Evolutionary conservation across 1,284 basidiomycete genomes (phyloP), one percentile per base, ranked within the genome.

Genomic region (Mycosarcoma mackinlayi): DNA sequence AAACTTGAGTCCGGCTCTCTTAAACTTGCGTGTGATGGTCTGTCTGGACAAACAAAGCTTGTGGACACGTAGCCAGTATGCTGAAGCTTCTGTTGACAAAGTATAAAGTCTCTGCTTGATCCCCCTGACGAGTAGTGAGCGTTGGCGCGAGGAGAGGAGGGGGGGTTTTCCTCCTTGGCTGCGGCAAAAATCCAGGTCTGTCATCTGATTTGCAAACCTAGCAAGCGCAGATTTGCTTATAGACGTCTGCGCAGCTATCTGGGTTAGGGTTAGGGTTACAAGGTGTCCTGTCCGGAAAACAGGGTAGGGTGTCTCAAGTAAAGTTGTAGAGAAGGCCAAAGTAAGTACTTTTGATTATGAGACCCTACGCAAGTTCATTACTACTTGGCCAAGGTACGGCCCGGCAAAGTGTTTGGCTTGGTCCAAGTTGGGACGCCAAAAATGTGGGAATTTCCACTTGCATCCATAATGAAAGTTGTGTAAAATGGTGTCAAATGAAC

Each of bases 31-130:
- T 7, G 19, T 40, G 38, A 40, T 23, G 38, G 38, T 23, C 16
- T 40, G 19, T 40, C 38, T 40, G 38, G 38, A 40, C 38, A 40
- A 40, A 24, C 21, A 14, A 40, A 40, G 21, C 19, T 40, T 8
- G 25, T 40, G 19, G 23, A 7, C 6, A 13, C 14, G 38, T 23
- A 40, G 38, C 38, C 38, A 40, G 38, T 40, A 40, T 40, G 38
- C 21, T 40, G 38, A 40, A 23, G 38, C 38, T 23, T 40, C 21
- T 23, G 38, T 40, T 13, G 19, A 19, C 16, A 23, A 40, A 40
- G 38, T 40, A 40, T 24, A 23, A 23, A 21, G 19, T 23, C 14
- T 21, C 38, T 40, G 19, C 19, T 23, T 40, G 8, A 23, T 40
- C 13, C 38, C 38, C 4, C 21, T 24, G 38, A 40, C 10, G 23